Evolutionary conservation across 345 rosid species (phyloP).

Genomic region (Clarkia xantiana): DNA sequence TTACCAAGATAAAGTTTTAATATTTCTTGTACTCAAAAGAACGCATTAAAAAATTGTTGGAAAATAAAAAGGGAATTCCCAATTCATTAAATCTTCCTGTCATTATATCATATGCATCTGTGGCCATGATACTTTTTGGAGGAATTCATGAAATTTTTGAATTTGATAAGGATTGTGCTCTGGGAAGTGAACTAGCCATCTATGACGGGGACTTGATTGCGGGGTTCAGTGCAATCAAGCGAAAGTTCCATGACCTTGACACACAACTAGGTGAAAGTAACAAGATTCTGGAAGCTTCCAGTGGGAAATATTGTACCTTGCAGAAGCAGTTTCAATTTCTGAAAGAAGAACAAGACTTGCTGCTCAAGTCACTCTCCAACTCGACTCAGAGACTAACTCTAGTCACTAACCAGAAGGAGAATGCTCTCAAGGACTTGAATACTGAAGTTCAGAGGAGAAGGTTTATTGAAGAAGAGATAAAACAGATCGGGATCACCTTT

Average conservation of each 20-base stretch:
- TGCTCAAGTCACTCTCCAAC: constrained; percentile 25
- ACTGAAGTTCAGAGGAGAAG: constrained; percentile 48
- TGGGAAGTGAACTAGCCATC: constrained; percentile 24
- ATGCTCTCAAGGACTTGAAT: constrained; percentile 41
- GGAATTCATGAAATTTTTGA: constrained; percentile 15
- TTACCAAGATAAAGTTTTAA: not conserved
- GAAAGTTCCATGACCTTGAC: constrained; percentile 32
- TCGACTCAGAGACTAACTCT: constrained; percentile 31
- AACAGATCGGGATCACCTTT: constrained; percentile 50
- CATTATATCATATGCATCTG: too few relatives aligned
- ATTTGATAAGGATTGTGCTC: constrained; percentile 46
- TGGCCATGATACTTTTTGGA: too few relatives aligned
- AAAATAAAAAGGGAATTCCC: not conserved
- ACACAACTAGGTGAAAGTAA: constrained; percentile 27
- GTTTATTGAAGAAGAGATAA: constrained; percentile 56
- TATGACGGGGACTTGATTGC: constrained; percentile 26
- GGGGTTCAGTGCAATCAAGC: constrained; percentile 37
- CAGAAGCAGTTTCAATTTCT: constrained; percentile 40
- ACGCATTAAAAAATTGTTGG: not conserved
- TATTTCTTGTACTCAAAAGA: not conserved
- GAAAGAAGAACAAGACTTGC: constrained; percentile 48
- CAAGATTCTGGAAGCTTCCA: constrained; percentile 34
- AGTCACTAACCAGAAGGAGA: constrained; percentile 42
- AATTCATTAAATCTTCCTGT: too few relatives aligned
- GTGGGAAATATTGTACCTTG: constrained; percentile 32